These are phyloP conservation scores for Eimeria praecox DNA, from an alignment of 169 alveolate genomes.

Conservation along the genomic window DNA sequence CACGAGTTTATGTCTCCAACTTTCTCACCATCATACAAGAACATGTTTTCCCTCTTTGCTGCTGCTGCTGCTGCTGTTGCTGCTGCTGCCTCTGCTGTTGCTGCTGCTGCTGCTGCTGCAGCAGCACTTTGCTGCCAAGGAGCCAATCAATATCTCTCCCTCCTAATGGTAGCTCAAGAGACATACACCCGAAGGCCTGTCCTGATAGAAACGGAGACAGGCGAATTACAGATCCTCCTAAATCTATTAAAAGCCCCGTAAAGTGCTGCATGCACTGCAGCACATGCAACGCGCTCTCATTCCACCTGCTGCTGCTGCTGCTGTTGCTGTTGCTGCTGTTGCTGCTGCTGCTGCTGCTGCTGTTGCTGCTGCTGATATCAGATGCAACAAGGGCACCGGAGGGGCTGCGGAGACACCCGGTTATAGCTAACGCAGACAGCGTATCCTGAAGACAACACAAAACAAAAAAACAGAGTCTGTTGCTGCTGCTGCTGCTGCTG, in stretches of 20 bases:
- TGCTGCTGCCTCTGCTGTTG: conserved; percentile 22
- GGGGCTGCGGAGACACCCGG: conserved; percentile 22
- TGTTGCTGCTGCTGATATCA: no score
- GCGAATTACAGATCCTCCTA: conserved; percentile 17
- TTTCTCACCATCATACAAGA: neutral
- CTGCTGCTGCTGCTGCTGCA: conserved; percentile 23
- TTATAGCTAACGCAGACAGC: conserved; percentile 32
- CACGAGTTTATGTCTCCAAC: neutral
- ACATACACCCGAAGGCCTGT: conserved; percentile 20
- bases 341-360: neutral
- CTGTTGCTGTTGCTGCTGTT: conserved; percentile 27
- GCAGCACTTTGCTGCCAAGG: neutral
- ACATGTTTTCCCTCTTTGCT: neutral
- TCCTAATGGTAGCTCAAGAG: conserved; percentile 68
- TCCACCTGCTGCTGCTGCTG: conserved; percentile 55
- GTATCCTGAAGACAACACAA: neutral
- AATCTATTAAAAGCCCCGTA: conserved; percentile 44
- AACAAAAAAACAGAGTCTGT: neutral
- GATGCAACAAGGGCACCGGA: no score
- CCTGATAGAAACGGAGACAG: conserved; percentile 57
- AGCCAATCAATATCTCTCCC: conserved; percentile 37
- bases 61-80: neutral
- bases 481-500: neutral
- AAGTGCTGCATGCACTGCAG: conserved; percentile 70
- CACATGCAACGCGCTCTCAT: conserved; percentile 1